Base-by-base conservation (phyloP, 2,329 filamentous ascomycete genomes). In the Diaporthe helianthi region DNA sequence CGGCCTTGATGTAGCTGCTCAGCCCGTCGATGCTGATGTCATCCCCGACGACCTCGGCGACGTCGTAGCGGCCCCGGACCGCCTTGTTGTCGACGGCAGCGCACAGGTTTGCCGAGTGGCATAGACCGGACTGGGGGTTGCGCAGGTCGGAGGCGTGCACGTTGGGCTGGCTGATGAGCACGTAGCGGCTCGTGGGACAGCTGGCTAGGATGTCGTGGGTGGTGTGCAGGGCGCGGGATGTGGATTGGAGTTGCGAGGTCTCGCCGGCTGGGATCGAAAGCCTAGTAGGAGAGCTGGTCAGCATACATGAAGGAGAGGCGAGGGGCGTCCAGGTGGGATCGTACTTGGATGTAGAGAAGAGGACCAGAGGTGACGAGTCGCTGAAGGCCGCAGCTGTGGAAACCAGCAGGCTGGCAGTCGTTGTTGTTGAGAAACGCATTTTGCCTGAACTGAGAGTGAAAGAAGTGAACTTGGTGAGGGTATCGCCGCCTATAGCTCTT, bases 361-460 rank as follows among this genome's bases (percentile, higher is more conserved):
- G 83, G 78, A 97, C 87, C 80, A 97, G 96, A 22, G 96, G 95
- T 67, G 93, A 94, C 2, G 94, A 93, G 80, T 97, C 91, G 72
- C 88, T 89, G 79, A 97, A 96, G 31, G 93, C 94, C 71, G 89
- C 83, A 53, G 86, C 89, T 29, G 85, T 84, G 71, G 87, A 85
- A 73, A 87, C 84, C 75, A 85, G 85, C 76, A 88, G 80, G 63
- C 87, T 77, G 74, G 84, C 79, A 71, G 83, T 80, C 76, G 85
- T 76, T 77, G 85, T 76, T 77, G 81, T 78, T 67, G 84, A 85
- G 76, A 85, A 76, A 83, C 85, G 87, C 88, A 90, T 90, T 72
- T 74, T 81, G 73, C 68, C 33, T 61, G 7, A 33, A n/a, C n/a
- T 4, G 46, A 22, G 13, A n/a, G n/a, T 19, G 6, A 31, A 24